A percentile compares a stretch with the other conserved stretches of the same genome.
Evolutionary conservation across 192 early-diverging fungal species (phyloP).

Genomic region (Funneliformis geosporum): DNA sequence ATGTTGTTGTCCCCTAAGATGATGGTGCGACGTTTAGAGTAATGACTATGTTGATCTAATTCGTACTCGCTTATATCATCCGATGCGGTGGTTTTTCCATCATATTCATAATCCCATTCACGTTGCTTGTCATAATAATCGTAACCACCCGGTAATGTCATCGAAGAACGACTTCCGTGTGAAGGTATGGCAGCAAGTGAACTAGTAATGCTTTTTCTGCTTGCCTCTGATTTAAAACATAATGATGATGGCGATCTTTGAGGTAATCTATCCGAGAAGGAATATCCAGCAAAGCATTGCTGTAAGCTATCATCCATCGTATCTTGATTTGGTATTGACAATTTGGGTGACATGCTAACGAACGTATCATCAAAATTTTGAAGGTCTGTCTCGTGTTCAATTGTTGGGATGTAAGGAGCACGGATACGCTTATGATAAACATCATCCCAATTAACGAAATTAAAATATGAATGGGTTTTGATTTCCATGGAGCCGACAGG

Average conservation of each 20-base stretch:
- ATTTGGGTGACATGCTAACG: constrained; percentile 50
- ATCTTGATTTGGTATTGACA: constrained; percentile 37
- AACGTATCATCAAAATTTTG: constrained; percentile 61
- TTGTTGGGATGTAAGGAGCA: constrained; percentile 69
- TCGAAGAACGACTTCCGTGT: not conserved
- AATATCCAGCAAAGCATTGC: constrained; percentile 44
- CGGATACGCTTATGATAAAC: constrained; percentile 58
- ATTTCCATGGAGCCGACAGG: constrained; percentile 61
- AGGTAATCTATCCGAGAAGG: constrained; percentile 34
- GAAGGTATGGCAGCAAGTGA: not conserved
- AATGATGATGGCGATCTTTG: not conserved
- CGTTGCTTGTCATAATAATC: not conserved
- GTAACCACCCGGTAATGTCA: not conserved
- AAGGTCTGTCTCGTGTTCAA: constrained; percentile 55
- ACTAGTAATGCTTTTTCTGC: not conserved
- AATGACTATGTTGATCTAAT: not conserved
- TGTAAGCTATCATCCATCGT: constrained; percentile 40
- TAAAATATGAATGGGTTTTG: constrained; percentile 76
- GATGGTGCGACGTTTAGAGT: not conserved
- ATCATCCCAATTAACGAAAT: constrained; percentile 70
- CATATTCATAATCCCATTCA: not conserved
- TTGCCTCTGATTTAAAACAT: not conserved
- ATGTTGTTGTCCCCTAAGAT: not conserved
- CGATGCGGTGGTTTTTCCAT: not conserved
- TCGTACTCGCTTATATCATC: not conserved